These are phyloP conservation scores for Talaromyces sp. DNA, from an alignment of 2,329 filamentous ascomycete species.

Conservation along the genomic window DNA sequence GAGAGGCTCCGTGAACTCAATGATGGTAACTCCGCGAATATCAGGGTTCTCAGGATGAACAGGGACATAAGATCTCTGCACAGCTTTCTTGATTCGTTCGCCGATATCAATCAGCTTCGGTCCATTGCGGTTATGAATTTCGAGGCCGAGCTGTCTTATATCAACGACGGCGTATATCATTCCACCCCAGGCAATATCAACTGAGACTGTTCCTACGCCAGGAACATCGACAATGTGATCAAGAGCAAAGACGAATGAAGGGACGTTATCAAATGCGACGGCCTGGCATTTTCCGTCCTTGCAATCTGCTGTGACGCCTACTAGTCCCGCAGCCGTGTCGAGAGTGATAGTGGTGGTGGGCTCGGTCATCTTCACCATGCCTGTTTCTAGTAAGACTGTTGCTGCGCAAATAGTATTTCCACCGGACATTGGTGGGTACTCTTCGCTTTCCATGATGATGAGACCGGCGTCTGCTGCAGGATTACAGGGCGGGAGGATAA, in stretches of 20 bases:
- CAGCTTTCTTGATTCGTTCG: slow-evolving; percentile 9
- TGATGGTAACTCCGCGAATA: not conserved
- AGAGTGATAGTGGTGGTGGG: slow-evolving; percentile 43
- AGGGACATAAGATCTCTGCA: slow-evolving; percentile 19
- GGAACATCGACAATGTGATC: slow-evolving; percentile 44
- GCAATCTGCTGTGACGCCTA: slow-evolving; percentile 44
- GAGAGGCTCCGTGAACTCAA: slow-evolving; percentile 30
- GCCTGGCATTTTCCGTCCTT: slow-evolving; percentile 44
- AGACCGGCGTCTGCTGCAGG: slow-evolving; percentile 47
- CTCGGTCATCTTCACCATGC: slow-evolving; percentile 49
- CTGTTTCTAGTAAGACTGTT: slow-evolving; percentile 50
- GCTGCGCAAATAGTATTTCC: slow-evolving; percentile 47
- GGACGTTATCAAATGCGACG: slow-evolving; percentile 50
- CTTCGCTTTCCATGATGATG: slow-evolving; percentile 48
- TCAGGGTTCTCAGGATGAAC: slow-evolving; percentile 40
- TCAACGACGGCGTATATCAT: slow-evolving; percentile 50
- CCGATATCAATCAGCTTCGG: slow-evolving; percentile 21
- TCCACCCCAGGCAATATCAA: slow-evolving; percentile 51
- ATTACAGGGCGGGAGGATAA: slow-evolving; percentile 47
- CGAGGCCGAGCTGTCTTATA: slow-evolving; percentile 35
- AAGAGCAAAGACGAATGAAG: slow-evolving; percentile 44
- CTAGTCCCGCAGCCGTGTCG: slow-evolving; percentile 49
- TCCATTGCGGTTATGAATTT: slow-evolving; percentile 36
- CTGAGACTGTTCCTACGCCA: slow-evolving; percentile 40
- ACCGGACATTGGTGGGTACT: slow-evolving; percentile 49